Evolutionary conservation across 257 asterid species (phyloP), one percentile per base, ranked within the genome.

Genomic region (Penstemon davidsonii): DNA sequence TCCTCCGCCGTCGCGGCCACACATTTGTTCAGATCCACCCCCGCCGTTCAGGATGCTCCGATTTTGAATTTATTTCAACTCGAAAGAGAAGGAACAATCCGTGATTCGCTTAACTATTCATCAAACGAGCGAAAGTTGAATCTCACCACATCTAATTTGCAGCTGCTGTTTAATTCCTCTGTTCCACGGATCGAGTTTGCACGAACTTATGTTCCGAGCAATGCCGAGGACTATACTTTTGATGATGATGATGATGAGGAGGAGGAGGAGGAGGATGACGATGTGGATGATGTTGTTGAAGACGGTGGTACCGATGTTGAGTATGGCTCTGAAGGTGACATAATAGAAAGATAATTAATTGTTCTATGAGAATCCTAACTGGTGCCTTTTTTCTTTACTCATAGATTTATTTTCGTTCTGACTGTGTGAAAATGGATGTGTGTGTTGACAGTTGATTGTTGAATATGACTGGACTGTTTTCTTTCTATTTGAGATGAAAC

Each of bases 281-380:
- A 52, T 1, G 73, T 67, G 2, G 63, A 64, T 18, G 78, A 62
- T 6, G 61, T 38, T 46, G 71, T 39, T 0, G 65, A 33, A 3
- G 66, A 59, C 38, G 4, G 60, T 9, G 51, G 60, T 56, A 38
- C 15, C 43, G 66, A 59, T 63, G 66, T 62, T 52, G 77, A 68
- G 19, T 66, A 68, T 42, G 77, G 65, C 9, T 59, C 33, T 37
- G 77, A 73, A 13, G 77, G 59, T 13, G 72, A 57, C 18, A 15
- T 15, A 15, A 15, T 15, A 8, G 61, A 55, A 55, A 12, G 73
- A 57, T 38, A 50, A 50, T 25, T 61, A 33, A 7, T 46, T 50
- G n/a, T 42, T 36, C 47, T 69, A 53, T 36, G 64, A 53, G 68
- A 55, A 70, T 39, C 62, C 68, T 3, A 51, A 58, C 58, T 41